These are phyloP conservation scores for Salisapilia sapeloensis DNA, from an alignment of 352 stramenopile species.

Conservation along the genomic window DNA sequence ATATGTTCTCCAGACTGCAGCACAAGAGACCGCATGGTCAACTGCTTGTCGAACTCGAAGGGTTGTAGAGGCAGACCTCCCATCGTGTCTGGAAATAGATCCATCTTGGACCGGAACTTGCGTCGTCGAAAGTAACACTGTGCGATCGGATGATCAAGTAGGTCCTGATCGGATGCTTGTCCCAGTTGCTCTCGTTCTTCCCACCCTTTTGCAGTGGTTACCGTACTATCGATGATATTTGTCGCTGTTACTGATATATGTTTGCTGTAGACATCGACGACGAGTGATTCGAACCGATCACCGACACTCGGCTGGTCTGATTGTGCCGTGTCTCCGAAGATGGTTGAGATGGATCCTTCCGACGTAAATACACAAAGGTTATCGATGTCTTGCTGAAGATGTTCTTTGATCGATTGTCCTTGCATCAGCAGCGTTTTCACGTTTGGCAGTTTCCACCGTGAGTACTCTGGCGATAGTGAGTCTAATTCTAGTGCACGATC, in stretches of 20 bases:
- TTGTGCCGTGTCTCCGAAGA: constrained; percentile 41
- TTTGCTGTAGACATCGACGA: constrained; percentile 34
- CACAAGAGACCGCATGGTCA: too few species aligned
- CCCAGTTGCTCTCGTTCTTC: constrained; percentile 41
- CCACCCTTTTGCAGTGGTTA: too few species aligned
- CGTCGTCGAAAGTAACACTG: constrained; percentile 26
- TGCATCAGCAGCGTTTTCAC: constrained; percentile 7
- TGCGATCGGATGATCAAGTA: constrained; percentile 8
- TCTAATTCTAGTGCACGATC: constrained; percentile 13
- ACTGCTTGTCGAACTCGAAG: constrained; percentile 19
- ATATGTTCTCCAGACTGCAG: background rate
- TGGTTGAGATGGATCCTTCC: constrained; percentile 45
- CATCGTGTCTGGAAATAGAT: constrained; percentile 33
- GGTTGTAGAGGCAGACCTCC: too few species aligned
- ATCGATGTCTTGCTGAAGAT: constrained; percentile 54
- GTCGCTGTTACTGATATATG: too few species aligned
- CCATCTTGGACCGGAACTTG: constrained; percentile 43
- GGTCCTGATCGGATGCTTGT: constrained; percentile 33
- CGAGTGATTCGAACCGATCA: constrained; percentile 42
- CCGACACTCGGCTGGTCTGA: constrained; percentile 26
- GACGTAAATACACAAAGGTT: constrained; percentile 47
- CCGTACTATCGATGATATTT: constrained; percentile 25
- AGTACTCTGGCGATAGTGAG: constrained; percentile 4
- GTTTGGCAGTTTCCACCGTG: constrained; percentile 1
- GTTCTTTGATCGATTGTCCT: constrained; percentile 55